Conservation (phyloP, 2,329 filamentous ascomycete genomes). For the Akanthomyces lecanii region DNA sequence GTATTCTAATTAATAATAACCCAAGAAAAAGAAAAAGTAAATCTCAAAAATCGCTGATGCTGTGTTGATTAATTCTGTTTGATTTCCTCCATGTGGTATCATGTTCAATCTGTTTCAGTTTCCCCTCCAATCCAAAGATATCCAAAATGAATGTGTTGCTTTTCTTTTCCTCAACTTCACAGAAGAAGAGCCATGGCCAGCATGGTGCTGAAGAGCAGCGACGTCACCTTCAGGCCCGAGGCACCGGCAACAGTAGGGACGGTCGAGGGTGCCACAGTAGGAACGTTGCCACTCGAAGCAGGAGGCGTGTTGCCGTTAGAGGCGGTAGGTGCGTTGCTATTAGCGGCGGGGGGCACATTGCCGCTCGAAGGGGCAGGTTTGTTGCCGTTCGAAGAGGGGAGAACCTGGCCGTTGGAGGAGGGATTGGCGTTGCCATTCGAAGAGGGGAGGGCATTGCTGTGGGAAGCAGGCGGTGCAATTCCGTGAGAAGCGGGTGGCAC, state of each 20-base stretch:
- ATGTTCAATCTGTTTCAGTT: slow-evolving; percentile 2
- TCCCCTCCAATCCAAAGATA: not conserved
- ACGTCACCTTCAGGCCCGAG: slow-evolving; percentile 1
- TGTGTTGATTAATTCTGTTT: not conserved
- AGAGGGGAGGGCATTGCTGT: not conserved
- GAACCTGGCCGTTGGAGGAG: not conserved
- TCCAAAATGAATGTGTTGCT: not conserved
- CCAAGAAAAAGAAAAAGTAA: not conserved
- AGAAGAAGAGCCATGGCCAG: slow-evolving; percentile 15
- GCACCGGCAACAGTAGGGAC: not conserved
- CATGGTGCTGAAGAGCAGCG: slow-evolving; percentile 9
- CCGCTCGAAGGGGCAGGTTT: not conserved
- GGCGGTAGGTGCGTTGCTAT: not conserved
- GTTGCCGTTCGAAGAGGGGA: not conserved
- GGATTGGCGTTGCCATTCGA: not conserved
- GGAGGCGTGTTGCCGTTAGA: not conserved
- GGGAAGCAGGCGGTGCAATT: not conserved
- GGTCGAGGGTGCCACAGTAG: not conserved
- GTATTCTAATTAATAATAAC: not conserved
- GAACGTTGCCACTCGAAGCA: not conserved
- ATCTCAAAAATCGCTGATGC: slow-evolving; percentile 4
- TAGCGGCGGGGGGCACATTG: no score
- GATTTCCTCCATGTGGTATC: not conserved
- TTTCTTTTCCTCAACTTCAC: not conserved
- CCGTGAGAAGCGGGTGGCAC: no score